A percentile compares a stretch with the other conserved stretches of the same genome.
Conservation (phyloP, 345 rosid species). For the Viola odorata region DNA sequence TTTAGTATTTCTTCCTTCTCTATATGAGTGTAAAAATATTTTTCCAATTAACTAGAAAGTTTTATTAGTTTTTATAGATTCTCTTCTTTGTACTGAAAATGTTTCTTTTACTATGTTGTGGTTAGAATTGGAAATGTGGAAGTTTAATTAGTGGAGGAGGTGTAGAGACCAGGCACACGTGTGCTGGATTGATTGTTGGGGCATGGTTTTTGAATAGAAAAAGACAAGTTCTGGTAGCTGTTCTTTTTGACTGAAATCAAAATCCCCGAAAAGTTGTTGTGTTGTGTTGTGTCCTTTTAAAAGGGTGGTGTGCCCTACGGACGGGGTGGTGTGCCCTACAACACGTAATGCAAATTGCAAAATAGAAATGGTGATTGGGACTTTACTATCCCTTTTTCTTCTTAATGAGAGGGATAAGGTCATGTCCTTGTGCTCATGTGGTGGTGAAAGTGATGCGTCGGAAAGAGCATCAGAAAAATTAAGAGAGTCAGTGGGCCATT, state of each 20-base stretch:
- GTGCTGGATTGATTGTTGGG: slow-evolving; percentile 22
- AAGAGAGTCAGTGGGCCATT: neutral
- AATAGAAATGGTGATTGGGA: neutral
- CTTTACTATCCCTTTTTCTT: neutral
- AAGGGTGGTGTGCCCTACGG: slow-evolving; percentile 2
- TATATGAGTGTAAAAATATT: too few species aligned
- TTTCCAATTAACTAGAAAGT: too few species aligned
- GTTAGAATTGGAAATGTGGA: slow-evolving; percentile 5
- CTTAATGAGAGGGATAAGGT: neutral
- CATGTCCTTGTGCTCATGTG: neutral
- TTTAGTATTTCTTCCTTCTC: too few species aligned
- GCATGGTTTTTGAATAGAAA: slow-evolving; percentile 10
- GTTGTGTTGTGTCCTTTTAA: slow-evolving; percentile 2
- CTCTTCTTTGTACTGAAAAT: too few species aligned
- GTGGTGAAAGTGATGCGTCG: neutral
- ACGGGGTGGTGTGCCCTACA: slow-evolving; percentile 2
- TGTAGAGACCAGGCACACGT: slow-evolving; percentile 22
- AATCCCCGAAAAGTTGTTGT: slow-evolving; percentile 7
- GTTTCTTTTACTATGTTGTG: neutral
- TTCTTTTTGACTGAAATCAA: slow-evolving; percentile 9
- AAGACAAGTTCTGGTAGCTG: slow-evolving; percentile 31
- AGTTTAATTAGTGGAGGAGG: too few species aligned
- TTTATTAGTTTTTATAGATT: too few species aligned
- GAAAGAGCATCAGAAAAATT: neutral
- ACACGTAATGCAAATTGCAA: too few species aligned